Percentiles rank a stretch among this genome's conserved stretches.
phyloP scores from a whole-genome alignment of 768 basidiomycete genomes.

The Russula ochroleuca region DNA sequence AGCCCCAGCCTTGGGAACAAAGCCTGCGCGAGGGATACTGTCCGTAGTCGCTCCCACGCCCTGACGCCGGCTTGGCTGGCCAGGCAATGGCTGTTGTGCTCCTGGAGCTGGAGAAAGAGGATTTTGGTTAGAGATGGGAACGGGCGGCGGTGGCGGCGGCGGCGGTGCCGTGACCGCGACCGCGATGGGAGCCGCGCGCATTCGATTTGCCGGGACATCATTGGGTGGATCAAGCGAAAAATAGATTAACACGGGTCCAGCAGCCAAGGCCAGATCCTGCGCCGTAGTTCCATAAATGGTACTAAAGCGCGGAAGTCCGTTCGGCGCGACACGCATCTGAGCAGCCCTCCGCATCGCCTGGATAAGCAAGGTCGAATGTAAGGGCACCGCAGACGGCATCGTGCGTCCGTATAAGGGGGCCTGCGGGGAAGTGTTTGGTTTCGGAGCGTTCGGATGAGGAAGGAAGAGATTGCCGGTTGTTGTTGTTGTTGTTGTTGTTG shows the following conservation, averaged over 20 bases:
- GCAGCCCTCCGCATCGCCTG: constrained; percentile 30
- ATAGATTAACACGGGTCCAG: constrained; percentile 56
- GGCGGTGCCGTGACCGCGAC: background rate
- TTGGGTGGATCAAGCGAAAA: constrained; percentile 53
- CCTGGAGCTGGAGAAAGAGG: background rate
- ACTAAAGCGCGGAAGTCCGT: constrained; percentile 37
- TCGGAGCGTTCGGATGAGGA: constrained; percentile 55
- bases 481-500: constrained; percentile 27
- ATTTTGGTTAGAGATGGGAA: background rate
- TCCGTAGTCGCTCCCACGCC: background rate
- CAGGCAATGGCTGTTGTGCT: background rate
- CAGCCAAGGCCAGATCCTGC: constrained; percentile 45
- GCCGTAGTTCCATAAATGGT: constrained; percentile 62
- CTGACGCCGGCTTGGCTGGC: background rate
- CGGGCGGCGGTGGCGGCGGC: constrained; percentile 20
- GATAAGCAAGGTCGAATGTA: constrained; percentile 30
- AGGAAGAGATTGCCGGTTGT: constrained; percentile 44
- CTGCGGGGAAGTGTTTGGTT: constrained; percentile 37
- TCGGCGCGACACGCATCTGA: constrained; percentile 25
- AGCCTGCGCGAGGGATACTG: constrained; percentile 53
- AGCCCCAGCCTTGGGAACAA: constrained; percentile 52
- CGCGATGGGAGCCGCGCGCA: background rate
- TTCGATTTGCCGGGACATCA: constrained; percentile 33
- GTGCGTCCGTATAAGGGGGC: constrained; percentile 59
- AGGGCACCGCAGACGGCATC: constrained; percentile 26